These are phyloP conservation scores for Phellopilus nigrolimitatus DNA, from an alignment of 1,284 basidiomycete genomes.

Conservation along the genomic window DNA sequence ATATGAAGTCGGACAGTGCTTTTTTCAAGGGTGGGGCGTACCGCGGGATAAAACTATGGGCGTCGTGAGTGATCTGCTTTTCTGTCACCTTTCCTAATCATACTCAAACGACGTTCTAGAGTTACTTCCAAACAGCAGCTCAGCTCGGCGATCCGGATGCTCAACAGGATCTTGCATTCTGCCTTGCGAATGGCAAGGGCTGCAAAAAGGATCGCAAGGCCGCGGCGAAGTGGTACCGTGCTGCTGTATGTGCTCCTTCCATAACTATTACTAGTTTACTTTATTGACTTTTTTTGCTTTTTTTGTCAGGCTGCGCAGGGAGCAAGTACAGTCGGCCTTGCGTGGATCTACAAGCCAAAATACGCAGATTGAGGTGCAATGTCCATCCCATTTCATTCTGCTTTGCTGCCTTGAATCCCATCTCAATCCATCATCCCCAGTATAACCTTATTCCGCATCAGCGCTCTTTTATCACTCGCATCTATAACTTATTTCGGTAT, in stretches of 20 bases:
- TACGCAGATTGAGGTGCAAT: too few species aligned
- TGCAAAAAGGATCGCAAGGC: slow-evolving; percentile 86
- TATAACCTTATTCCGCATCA: too few species aligned
- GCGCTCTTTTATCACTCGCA: too few species aligned
- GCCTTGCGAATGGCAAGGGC: slow-evolving; percentile 80
- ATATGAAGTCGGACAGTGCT: slow-evolving; percentile 90
- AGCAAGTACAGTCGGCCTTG: slow-evolving; percentile 72
- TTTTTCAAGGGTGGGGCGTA: slow-evolving; percentile 89
- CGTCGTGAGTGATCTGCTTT: slow-evolving; percentile 46
- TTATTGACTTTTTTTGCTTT: slow-evolving; percentile 1
- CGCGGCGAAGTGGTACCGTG: slow-evolving; percentile 86
- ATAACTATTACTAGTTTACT: slow-evolving; percentile 11
- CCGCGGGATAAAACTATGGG: slow-evolving; percentile 84
- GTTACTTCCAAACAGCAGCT: slow-evolving; percentile 82
- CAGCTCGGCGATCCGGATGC: slow-evolving; percentile 83
- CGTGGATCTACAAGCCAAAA: slow-evolving; percentile 76
- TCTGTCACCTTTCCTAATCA: slow-evolving; percentile 4
- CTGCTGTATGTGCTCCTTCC: slow-evolving; percentile 51
- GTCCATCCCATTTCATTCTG: too few species aligned
- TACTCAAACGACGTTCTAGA: slow-evolving; percentile 38
- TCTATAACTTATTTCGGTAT: too few species aligned
- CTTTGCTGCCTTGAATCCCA: too few species aligned
- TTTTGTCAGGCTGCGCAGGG: slow-evolving; percentile 63
- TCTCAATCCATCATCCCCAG: too few species aligned
- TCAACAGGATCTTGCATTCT: slow-evolving; percentile 81